Percentiles rank a stretch among this genome's conserved stretches.
Conservation (phyloP, 805 yeast genomes). For the Metschnikowia shivogae region DNA sequence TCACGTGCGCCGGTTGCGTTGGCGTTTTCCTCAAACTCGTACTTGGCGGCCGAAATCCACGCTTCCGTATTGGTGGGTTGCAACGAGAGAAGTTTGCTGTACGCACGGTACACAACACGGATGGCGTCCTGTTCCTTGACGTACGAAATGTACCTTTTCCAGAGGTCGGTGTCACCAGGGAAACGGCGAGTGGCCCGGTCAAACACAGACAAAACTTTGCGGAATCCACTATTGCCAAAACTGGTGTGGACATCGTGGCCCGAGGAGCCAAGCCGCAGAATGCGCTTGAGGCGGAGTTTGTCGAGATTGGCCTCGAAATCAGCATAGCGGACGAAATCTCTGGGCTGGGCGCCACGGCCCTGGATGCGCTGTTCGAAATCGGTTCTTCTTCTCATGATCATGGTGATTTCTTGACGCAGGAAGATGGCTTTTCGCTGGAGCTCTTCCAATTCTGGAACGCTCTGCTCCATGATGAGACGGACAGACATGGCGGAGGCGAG, state of each 20-base stretch:
- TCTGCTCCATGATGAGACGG: constrained; percentile 50
- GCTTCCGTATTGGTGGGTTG: constrained; percentile 90
- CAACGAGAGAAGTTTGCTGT: constrained; percentile 70
- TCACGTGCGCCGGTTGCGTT: constrained; percentile 86
- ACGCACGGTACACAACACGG: constrained; percentile 68
- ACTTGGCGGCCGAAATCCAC: constrained; percentile 93
- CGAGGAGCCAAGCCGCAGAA: constrained; percentile 52
- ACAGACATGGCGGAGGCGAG: constrained; percentile 1
- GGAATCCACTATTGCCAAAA: constrained; percentile 40
- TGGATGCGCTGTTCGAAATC: constrained; percentile 90
- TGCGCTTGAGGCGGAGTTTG: constrained; percentile 68
- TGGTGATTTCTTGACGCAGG: constrained; percentile 73
- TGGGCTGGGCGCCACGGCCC: constrained; percentile 74
- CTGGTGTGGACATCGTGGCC: too few species aligned
- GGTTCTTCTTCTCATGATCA: constrained; percentile 88
- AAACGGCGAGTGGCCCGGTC: constrained; percentile 78
- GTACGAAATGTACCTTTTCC: constrained; percentile 72
- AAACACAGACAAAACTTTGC: constrained; percentile 76
- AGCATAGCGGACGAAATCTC: constrained; percentile 74
- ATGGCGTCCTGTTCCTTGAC: constrained; percentile 66
- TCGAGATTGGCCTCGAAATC: constrained; percentile 80
- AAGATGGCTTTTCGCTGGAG: constrained; percentile 76
- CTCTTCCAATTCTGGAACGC: constrained; percentile 91
- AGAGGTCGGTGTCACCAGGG: constrained; percentile 70
- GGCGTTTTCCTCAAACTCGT: constrained; percentile 85